Evolutionary conservation across 2,329 filamentous ascomycete species (phyloP).

Genomic region (Neonectria magnoliae): DNA sequence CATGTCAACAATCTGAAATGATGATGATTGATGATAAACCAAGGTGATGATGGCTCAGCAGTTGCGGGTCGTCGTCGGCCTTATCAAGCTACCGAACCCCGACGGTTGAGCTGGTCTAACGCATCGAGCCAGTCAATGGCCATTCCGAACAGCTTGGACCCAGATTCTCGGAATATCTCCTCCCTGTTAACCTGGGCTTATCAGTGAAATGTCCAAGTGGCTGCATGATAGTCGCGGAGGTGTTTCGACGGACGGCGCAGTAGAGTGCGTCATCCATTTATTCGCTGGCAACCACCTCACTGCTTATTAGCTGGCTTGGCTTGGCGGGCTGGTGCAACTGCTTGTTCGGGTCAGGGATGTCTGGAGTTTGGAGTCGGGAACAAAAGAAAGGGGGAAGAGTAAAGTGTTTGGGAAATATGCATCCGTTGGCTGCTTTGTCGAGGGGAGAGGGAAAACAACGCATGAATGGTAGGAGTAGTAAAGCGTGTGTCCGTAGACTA

Average conservation of each 20-base stretch:
- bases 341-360: constrained; percentile 1
- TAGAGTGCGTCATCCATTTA: constrained; percentile 19
- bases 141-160: neutral
- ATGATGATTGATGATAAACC: neutral
- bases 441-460: neutral
- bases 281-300: constrained; percentile 10
- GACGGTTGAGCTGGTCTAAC: neutral
- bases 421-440: neutral
- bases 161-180: neutral
- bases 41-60: neutral
- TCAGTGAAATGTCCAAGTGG: constrained; percentile 4
- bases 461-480: too few species aligned
- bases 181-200: constrained; percentile 10
- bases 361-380: neutral
- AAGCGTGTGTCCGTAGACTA: too few species aligned
- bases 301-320: neutral
- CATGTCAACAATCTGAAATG: neutral
- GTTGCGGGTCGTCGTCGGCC: neutral
- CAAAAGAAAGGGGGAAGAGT: neutral
- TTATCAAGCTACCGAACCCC: constrained; percentile 19
- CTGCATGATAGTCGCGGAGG: neutral
- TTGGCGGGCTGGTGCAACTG: constrained; percentile 2
- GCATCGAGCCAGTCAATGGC: neutral
- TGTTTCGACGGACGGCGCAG: neutral
- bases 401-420: neutral